Conservation (phyloP, 257 asterid genomes). For the Capsicum rhomboideum region DNA sequence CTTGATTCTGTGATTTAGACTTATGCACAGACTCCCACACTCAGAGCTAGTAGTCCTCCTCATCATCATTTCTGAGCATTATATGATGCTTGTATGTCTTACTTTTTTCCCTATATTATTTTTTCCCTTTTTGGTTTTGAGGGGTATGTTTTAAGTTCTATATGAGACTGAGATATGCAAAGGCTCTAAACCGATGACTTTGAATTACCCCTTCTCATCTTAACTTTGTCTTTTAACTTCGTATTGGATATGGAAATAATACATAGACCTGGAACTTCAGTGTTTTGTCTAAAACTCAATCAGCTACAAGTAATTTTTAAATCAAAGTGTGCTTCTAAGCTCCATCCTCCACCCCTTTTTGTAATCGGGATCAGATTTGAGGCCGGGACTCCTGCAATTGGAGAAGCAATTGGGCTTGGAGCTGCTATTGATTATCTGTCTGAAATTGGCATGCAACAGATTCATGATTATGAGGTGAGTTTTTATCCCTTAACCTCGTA, state of each 20-base stretch:
- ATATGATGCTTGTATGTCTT: background rate
- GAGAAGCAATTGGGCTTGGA: slow-evolving; percentile 88
- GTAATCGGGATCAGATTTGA: slow-evolving; percentile 56
- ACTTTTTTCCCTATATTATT: background rate
- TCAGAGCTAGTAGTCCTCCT: background rate
- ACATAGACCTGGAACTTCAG: background rate
- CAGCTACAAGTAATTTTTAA: background rate
- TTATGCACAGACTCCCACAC: background rate
- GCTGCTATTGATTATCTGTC: slow-evolving; percentile 83
- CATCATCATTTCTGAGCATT: background rate
- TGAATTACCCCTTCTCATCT: background rate
- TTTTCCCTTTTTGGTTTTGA: background rate
- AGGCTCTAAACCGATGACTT: background rate
- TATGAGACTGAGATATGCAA: background rate
- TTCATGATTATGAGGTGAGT: slow-evolving; percentile 83
- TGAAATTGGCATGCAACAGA: slow-evolving; percentile 83
- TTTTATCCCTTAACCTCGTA: background rate
- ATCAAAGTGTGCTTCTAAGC: background rate
- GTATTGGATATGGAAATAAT: background rate
- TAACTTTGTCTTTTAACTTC: background rate
- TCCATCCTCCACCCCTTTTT: background rate
- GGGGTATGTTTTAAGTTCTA: background rate
- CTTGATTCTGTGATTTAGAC: background rate
- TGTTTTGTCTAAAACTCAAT: background rate
- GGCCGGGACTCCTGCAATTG: slow-evolving; percentile 98